Base-by-base conservation (phyloP, 2,329 filamentous ascomycete genomes). In the Xylaria sp. region DNA sequence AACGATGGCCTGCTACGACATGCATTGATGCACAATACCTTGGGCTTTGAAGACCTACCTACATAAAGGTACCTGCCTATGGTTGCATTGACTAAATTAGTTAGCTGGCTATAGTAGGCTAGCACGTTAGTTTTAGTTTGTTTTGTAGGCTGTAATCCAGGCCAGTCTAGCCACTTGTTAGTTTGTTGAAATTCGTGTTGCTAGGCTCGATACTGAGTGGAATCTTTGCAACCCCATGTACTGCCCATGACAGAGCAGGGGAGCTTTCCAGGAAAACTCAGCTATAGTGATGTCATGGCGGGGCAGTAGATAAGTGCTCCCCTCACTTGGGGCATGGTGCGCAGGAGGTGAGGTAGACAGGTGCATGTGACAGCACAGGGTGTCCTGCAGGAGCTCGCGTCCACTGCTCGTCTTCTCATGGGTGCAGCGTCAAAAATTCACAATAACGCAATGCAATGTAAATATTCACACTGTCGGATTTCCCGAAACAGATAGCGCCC, bases 401-500 rank as follows among this genome's bases (percentile, higher is more conserved):
- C n/a, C n/a, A n/a, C n/a, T n/a, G n/a, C n/a, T 23, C 15, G 28
- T 28, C 2, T 28, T 28, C 25, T 73, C 67, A 59, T 64, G 59
- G 59, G 67, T 59, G 57, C 58, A 68, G 52, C 58, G 64, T 55
- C 49, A 63, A 46, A 28, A 28, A 28, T 54, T 23, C 51, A 57
- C 59, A 56, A n/a, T 31, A 61, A 64, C 33, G 41, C 61, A 63
- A 12, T 56, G 28, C 36, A 10, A 10, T 60, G 25, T 54, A 33
- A 5, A 12, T 62, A 59, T 57, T 51, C 48, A 57, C 66, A 57
- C 61, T 3, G 57, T 23, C 70, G 74, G 72, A 67, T 75, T 77
- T 64, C 75, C 74, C 66, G 66, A 76, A 74, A 57, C 18, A 75
- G 75, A 73, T 73, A 75, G 72, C 70, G 54, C 41, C 65, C 13